Evolutionary conservation across 805 yeast species (phyloP), one percentile per base, ranked within the genome.

Genomic region (Yarrowia hollandica): DNA sequence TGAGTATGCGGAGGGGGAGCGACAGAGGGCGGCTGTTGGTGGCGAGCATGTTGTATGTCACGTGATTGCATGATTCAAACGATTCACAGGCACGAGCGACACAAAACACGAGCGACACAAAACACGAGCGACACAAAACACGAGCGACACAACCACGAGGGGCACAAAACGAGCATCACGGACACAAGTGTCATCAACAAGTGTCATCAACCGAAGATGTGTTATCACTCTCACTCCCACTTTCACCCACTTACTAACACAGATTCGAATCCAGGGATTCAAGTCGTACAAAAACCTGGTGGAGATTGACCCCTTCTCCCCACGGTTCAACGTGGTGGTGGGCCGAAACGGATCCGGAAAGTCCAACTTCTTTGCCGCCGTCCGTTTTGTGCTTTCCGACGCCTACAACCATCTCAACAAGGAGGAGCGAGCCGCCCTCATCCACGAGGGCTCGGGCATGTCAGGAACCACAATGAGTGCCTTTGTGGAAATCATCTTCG

Each of bases 301-400:
- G 0, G 79, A 82, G 4, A 81, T 91, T 11, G 94, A 87, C 38
- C 77, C 82, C 14, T 75, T 94, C 28, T 86, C 95, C 0, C 92
- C 96, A 0, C 82, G 82, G 59, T 86, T 85, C 68, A 92, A 92
- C 72, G 95, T 92, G 18, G 83, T 87, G 63, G 74, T 91, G 28
- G 97, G 97, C 1, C 75, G 96, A 54, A 91, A 91, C 72, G 97
- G 97, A n/a, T 88, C 96, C 8, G 99, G 99, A 8, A 92, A 94
- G 70, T 88, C 96, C 37, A 92, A 94, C 71, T 87, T 92, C 73
- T 94, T 92, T 71, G 90, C 96, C 14, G 98, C 99, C 10, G 87
- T 92, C 60, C 77, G 97, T 62, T 94, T 91, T 73, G 97, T 90
- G 10, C 72, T 94, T 18, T 85, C 96, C 44, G 97, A 92, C 69